Evolutionary conservation across 108 stramenopile genomes (phyloP), one percentile per base, ranked within the genome.

Genomic region (Discostella pseudostelligera): DNA sequence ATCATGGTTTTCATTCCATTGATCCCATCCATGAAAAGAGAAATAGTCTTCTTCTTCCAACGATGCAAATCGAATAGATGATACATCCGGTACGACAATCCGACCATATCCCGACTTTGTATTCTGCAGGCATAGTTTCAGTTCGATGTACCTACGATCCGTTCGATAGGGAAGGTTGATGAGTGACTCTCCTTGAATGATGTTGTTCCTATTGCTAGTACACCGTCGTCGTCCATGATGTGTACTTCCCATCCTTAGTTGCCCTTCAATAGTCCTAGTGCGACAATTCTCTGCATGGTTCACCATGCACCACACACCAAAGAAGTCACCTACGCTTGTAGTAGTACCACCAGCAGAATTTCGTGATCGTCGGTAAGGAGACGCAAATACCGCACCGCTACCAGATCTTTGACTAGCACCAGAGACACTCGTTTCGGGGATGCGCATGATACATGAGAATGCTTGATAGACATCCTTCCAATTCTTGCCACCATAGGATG

Each of bases 241-340:
- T 11, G 0, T 20, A 11, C 29, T 35, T 5, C 53, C 12, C 53
- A 16, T 56, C 32, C 24, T 14, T 17, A 24, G 7, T 6, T 22
- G 32, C 19, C 37, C 47, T 12, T 39, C 43, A 3, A 63, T 39
- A 6, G 68, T 53, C 43, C 64, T 76, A 5, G 68, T 76, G 1
- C 55, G 75, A 40, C 75, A 76, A 54, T 76, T 69, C 45, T 76
- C 58, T 6, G 75, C 57, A 43, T 76, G 75, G 9, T 69, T 69
- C 22, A 76, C 22, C 61, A 59, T 42, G 32, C 68, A 76, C 75
- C 75, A 76, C 7, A 76, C 59, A 6, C 75, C 68, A 0, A 76
- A 47, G 50, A 40, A 76, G 17, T 76, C 56, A n/a, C n/a, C n/a
- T n/a, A n/a, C 19, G 29, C 24, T 25, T 14, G 10, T 22, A 5